Evolutionary conservation across 768 basidiomycete species (phyloP).

Genomic region (Xerocomellus chrysenteron): DNA sequence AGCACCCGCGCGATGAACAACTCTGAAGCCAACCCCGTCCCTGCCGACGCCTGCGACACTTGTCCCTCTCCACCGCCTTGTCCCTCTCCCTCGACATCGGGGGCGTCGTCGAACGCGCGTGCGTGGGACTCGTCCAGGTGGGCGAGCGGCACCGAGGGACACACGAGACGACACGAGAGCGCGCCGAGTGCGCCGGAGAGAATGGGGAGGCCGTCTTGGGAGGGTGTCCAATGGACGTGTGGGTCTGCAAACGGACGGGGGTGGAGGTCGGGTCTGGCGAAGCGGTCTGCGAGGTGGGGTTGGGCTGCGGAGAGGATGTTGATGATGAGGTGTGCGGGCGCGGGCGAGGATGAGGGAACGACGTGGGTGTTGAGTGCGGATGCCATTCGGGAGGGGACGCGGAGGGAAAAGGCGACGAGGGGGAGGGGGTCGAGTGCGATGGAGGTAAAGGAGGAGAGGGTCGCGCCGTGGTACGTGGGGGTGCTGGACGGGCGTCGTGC

Average conservation of each 20-base stretch:
- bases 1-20: conserved; percentile 81
- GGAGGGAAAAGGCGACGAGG: conserved; percentile 85
- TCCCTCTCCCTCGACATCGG: conserved; percentile 21
- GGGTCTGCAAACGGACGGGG: conserved; percentile 54
- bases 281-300: conserved; percentile 50
- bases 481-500: neutral
- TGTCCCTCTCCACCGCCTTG: neutral
- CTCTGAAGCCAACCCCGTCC: conserved; percentile 52
- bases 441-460: conserved; percentile 90
- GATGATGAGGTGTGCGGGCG: conserved; percentile 59
- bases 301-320: conserved; percentile 78
- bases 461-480: conserved; percentile 75
- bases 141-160: conserved; percentile 58
- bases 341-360: no score
- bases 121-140: conserved; percentile 39
- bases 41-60: conserved; percentile 23
- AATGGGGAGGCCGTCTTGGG: conserved; percentile 57
- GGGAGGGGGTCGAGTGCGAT: conserved; percentile 88
- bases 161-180: conserved; percentile 68
- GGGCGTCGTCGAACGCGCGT: neutral
- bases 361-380: conserved; percentile 26
- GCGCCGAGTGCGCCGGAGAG: conserved; percentile 64
- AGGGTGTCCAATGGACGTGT: conserved; percentile 38
- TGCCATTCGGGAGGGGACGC: conserved; percentile 88
- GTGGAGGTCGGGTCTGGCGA: conserved; percentile 65